Conservation (phyloP, 768 basidiomycete species). For the Amanita subjunquillea region DNA sequence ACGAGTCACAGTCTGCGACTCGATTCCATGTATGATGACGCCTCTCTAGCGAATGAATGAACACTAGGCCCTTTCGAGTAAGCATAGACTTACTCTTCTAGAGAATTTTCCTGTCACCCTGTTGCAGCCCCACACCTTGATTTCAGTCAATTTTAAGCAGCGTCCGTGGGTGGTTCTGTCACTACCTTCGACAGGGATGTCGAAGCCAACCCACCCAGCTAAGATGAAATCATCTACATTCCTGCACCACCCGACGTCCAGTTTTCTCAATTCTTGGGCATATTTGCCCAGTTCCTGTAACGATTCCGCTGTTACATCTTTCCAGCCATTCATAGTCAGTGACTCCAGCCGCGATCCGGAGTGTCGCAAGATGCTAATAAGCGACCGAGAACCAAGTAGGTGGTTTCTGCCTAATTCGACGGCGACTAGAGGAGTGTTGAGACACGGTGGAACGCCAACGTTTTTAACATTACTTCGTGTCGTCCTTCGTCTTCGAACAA, state of each 20-base stretch:
- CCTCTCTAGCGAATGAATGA: conserved; percentile 16
- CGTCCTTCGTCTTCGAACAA: neutral
- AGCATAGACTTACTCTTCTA: conserved; percentile 22
- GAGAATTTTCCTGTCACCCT: conserved; percentile 30
- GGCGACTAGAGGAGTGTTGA: conserved; percentile 34
- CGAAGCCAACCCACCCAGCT: conserved; percentile 48
- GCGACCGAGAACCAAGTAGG: conserved; percentile 38
- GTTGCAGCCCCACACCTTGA: conserved; percentile 50
- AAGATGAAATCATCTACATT: conserved; percentile 75
- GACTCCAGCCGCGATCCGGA: conserved; percentile 47
- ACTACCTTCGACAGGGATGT: conserved; percentile 9
- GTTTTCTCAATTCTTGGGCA: conserved; percentile 31
- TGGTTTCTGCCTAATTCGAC: conserved; percentile 61
- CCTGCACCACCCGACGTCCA: conserved; percentile 85
- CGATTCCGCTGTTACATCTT: conserved; percentile 40
- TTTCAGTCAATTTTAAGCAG: conserved; percentile 28
- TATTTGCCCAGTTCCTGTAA: conserved; percentile 23
- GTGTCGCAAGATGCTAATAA: conserved; percentile 56
- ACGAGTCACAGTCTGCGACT: conserved; percentile 11
- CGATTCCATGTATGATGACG: conserved; percentile 21
- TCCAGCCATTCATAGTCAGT: conserved; percentile 75
- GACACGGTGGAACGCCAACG: neutral
- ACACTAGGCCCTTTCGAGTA: neutral
- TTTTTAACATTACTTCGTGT: conserved; percentile 4
- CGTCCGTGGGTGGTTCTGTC: conserved; percentile 16